Percentiles rank a stretch among this genome's conserved stretches.
Conservation (phyloP, 352 stramenopile species). For the Globisporangium perplexum region DNA sequence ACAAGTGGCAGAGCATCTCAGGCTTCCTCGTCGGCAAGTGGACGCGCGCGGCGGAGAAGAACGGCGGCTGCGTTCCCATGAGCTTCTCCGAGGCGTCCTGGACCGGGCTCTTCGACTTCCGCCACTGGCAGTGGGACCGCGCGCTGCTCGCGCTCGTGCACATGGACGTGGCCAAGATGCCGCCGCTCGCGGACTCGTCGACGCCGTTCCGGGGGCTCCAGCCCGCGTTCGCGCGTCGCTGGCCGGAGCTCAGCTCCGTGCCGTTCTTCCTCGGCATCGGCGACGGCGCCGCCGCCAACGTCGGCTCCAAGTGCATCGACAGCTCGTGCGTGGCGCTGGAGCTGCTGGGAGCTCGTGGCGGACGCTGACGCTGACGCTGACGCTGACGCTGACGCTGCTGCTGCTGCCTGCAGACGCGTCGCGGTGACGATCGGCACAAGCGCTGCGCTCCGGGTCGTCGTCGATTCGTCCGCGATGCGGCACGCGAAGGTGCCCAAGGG, state of each 20-base stretch:
- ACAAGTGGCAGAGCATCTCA: slow-evolving; percentile 89
- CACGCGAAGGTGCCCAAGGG: slow-evolving; percentile 76
- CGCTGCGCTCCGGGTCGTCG: slow-evolving; percentile 88
- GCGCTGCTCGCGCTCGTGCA: slow-evolving; percentile 67
- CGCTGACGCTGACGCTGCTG: too few relatives aligned
- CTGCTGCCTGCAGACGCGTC: slow-evolving; percentile 50
- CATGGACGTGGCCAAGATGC: slow-evolving; percentile 70
- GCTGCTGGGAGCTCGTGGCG: not conserved
- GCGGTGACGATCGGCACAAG: slow-evolving; percentile 94
- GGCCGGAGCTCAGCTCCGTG: slow-evolving; percentile 59
- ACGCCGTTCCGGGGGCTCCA: slow-evolving; percentile 52
- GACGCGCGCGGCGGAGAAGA: slow-evolving; percentile 31
- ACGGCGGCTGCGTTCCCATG: slow-evolving; percentile 56
- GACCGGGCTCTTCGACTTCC: slow-evolving; percentile 92
- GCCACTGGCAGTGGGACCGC: slow-evolving; percentile 78
- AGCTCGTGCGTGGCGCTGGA: slow-evolving; percentile 34
- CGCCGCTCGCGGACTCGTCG: slow-evolving; percentile 59
- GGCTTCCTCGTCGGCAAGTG: slow-evolving; percentile 87
- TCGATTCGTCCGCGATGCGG: slow-evolving; percentile 44
- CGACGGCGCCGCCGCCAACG: slow-evolving; percentile 92
- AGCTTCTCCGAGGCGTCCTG: slow-evolving; percentile 94
- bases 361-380: too few relatives aligned
- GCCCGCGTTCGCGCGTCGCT: slow-evolving; percentile 48
- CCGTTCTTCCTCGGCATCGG: slow-evolving; percentile 89
- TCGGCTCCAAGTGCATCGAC: slow-evolving; percentile 91